These are phyloP conservation scores for Suillus subalutaceus DNA, from an alignment of 768 basidiomycete genomes.

Conservation along the genomic window DNA sequence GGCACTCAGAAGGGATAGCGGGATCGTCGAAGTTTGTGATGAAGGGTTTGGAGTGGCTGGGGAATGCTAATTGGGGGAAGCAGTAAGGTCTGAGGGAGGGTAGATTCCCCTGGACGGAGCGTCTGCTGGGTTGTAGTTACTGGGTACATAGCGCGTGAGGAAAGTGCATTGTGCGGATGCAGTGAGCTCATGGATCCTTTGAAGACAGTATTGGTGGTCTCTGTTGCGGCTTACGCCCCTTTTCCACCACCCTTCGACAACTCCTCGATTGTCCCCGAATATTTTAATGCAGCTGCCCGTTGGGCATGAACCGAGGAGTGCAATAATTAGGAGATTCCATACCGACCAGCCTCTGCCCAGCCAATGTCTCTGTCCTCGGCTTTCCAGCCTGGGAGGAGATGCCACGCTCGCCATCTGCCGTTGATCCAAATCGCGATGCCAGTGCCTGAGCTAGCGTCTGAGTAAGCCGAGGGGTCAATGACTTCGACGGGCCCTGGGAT, in stretches of 20 bases:
- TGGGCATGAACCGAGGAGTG: not conserved
- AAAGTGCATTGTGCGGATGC: no score
- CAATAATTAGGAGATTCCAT: slow-evolving; percentile 41
- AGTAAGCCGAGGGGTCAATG: slow-evolving; percentile 38
- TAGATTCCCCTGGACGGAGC: no score
- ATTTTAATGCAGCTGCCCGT: no score
- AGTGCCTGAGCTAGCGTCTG: slow-evolving; percentile 43
- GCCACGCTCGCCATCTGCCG: slow-evolving; percentile 31
- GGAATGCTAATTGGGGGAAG: no score
- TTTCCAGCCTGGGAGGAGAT: slow-evolving; percentile 35
- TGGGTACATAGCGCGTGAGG: no score
- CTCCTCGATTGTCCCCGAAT: slow-evolving; percentile 33
- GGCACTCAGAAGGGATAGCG: no score
- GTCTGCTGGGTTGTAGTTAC: no score
- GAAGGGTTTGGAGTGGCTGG: no score
- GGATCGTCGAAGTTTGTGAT: no score
- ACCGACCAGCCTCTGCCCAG: slow-evolving; percentile 51
- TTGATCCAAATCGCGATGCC: slow-evolving; percentile 32
- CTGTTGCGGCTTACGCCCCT: slow-evolving; percentile 26
- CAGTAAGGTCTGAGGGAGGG: no score
- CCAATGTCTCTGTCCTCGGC: slow-evolving; percentile 36
- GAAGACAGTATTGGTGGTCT: slow-evolving; percentile 31
- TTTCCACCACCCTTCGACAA: slow-evolving; percentile 41
- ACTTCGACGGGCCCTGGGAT: slow-evolving; percentile 33
- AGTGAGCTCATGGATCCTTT: no score